Percentiles rank a stretch among this genome's conserved stretches.
Evolutionary conservation across 2,329 filamentous ascomycete genomes (phyloP).

Genomic region (Nigrospora sphaerica): DNA sequence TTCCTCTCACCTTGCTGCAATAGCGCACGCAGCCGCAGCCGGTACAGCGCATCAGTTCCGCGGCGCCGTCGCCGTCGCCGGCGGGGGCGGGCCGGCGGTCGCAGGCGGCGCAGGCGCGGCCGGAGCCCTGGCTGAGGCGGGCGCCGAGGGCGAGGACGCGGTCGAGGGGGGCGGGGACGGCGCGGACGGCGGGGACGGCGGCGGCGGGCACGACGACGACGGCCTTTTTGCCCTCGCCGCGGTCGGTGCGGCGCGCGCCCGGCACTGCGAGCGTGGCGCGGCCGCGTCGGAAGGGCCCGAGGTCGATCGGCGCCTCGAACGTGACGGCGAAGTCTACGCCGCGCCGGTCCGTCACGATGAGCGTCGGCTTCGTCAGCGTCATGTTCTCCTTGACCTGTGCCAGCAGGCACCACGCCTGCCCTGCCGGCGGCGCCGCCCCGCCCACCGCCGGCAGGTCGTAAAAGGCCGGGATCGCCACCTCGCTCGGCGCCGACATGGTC

Average conservation of each 20-base stretch:
- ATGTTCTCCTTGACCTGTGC: conserved; percentile 25
- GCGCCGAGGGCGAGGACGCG: conserved; percentile 18
- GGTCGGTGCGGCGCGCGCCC: conserved; percentile 23
- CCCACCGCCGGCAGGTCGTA: conserved; percentile 7
- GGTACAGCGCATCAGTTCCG: conserved; percentile 1
- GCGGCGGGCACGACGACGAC: conserved; percentile 16
- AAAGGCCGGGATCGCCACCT: conserved; percentile 7
- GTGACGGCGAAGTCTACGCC: conserved; percentile 35
- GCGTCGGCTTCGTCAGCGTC: conserved; percentile 41
- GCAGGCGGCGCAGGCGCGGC: conserved; percentile 1
- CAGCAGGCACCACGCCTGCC: conserved; percentile 20
- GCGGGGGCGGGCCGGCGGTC: background rate
- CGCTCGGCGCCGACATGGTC: background rate
- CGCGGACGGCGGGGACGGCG: background rate
- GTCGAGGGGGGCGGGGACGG: conserved; percentile 22
- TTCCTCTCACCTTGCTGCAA: conserved; percentile 34
- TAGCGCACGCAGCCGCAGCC: conserved; percentile 23
- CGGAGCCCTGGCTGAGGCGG: conserved; percentile 13
- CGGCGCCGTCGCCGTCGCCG: conserved; percentile 7
- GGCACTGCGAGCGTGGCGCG: conserved; percentile 28
- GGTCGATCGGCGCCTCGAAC: conserved; percentile 32
- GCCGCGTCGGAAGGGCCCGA: conserved; percentile 30
- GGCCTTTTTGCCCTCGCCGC: conserved; percentile 28
- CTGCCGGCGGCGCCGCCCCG: background rate
- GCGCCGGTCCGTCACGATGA: conserved; percentile 33